phyloP scores from a whole-genome alignment of 305 asterid species.

The Solanum hybrid region DNA sequence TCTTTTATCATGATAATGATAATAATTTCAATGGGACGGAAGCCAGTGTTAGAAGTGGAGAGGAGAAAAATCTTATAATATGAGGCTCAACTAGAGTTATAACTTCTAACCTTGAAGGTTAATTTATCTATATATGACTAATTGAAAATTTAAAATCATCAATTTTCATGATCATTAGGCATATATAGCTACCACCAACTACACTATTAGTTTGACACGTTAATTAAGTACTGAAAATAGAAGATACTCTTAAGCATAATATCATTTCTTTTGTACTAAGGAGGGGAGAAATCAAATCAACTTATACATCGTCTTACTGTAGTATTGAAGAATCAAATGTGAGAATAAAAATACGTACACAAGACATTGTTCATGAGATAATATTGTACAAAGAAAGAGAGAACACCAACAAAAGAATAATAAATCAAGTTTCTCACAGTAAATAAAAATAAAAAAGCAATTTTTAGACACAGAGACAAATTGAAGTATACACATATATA shows the following conservation, averaged over 20 bases:
- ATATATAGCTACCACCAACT: neutral
- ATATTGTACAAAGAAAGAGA: neutral
- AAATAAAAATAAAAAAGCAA: neutral
- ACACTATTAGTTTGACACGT: neutral
- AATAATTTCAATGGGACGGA: neutral
- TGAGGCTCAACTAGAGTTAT: neutral
- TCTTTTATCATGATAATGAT: neutral
- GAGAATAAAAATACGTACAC: neutral
- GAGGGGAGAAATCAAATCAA: neutral
- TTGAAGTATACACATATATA: neutral
- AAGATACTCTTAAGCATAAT: neutral
- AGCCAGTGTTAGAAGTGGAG: neutral
- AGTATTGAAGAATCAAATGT: neutral
- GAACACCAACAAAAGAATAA: slow-evolving; percentile 21
- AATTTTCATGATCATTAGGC: neutral
- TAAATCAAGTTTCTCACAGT: slow-evolving; percentile 17
- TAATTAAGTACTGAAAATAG: neutral
- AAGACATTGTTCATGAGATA: neutral
- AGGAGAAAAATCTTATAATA: neutral
- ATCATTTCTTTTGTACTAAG: neutral
- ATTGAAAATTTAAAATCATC: neutral
- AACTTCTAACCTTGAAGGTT: neutral
- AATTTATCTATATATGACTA: neutral
- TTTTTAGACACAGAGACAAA: slow-evolving; percentile 1
- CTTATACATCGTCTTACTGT: too few relatives aligned